Percentiles rank a stretch among this genome's conserved stretches.
Evolutionary conservation across 306 rosid species (phyloP).

Genomic region (Hippophae rhamnoides): DNA sequence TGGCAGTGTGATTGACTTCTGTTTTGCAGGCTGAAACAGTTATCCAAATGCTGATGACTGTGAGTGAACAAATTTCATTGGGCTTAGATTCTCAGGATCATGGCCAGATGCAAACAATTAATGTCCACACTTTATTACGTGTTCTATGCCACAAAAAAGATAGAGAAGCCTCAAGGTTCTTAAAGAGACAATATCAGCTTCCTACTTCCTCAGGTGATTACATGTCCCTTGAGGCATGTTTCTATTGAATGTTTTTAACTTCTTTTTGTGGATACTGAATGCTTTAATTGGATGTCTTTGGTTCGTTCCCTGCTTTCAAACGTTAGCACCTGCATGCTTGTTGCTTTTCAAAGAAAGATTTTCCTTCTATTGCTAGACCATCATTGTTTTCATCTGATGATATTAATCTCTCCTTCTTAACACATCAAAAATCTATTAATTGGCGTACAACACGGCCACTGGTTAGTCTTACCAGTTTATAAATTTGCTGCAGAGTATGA

Average conservation of each 20-base stretch:
- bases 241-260: not conserved
- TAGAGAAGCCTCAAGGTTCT: conserved; percentile 39
- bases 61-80: conserved; percentile 30
- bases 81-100: conserved; percentile 28
- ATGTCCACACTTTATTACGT: conserved; percentile 36
- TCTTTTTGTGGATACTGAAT: too few relatives aligned
- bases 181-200: conserved; percentile 41
- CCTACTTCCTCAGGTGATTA: conserved; percentile 43
- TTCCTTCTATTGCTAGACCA: too few relatives aligned
- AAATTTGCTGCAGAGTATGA: conserved; percentile 33
- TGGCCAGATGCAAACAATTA: conserved; percentile 15
- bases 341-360: too few relatives aligned
- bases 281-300: too few relatives aligned
- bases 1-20: not conserved
- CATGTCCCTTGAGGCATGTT: not conserved
- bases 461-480: not conserved
- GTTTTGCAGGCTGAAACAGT: conserved; percentile 35
- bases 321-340: too few relatives aligned
- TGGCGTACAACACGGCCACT: not conserved
- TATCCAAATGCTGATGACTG: conserved; percentile 44
- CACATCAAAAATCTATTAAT: not conserved
- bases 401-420: too few relatives aligned
- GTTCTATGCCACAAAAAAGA: conserved; percentile 52
- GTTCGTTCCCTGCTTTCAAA: too few relatives aligned
- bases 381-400: too few relatives aligned